phyloP scores from a whole-genome alignment of 108 stramenopile genomes.

The Fragilaria crotonensis region DNA sequence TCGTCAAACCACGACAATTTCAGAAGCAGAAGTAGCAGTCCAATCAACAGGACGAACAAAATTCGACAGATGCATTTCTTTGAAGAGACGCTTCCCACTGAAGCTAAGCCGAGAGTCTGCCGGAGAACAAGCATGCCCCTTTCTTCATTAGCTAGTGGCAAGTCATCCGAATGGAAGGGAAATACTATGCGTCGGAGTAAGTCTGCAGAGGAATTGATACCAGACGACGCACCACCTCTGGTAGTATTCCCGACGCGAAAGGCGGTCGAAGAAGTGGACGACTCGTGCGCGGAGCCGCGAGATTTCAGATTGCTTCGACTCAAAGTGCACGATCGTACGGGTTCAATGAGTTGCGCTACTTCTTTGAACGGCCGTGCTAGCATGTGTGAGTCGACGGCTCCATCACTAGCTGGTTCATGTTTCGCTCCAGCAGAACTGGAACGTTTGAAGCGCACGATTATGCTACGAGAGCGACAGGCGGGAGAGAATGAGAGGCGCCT shows the following conservation, averaged over 20 bases:
- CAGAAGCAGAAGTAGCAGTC: too few species aligned
- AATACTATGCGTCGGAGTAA: neutral
- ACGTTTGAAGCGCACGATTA: neutral
- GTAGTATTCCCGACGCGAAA: neutral
- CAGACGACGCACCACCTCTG: neutral
- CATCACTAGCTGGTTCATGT: neutral
- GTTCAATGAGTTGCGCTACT: neutral
- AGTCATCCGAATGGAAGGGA: neutral
- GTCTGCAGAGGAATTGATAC: neutral
- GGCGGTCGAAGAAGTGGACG: neutral
- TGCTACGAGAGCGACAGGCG: neutral
- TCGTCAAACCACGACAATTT: too few species aligned
- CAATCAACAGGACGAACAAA: too few species aligned
- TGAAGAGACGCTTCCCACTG: too few species aligned
- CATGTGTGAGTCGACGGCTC: neutral
- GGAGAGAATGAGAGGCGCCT: neutral
- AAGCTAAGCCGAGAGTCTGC: neutral
- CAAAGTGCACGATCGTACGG: neutral
- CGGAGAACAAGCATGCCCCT: neutral
- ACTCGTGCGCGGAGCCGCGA: neutral
- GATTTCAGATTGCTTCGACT: neutral
- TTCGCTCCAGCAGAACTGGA: neutral
- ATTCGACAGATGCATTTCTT: too few species aligned
- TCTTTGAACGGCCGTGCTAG: neutral
- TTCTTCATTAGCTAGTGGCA: neutral